These are phyloP conservation scores for Fomitopsis betulina DNA, from an alignment of 1,284 basidiomycete genomes.

Conservation along the genomic window DNA sequence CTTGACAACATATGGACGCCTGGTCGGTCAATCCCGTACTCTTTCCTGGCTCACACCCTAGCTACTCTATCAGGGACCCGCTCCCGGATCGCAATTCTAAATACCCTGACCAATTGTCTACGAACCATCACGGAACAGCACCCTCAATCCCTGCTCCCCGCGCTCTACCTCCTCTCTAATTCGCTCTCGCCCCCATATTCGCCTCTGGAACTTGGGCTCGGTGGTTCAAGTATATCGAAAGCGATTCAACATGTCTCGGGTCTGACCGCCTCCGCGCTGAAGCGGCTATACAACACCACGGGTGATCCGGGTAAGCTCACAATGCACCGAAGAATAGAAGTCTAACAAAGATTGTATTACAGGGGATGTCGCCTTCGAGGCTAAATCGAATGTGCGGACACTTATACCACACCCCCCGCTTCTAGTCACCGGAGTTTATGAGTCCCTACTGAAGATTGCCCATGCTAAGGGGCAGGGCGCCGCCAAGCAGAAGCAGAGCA, in stretches of 20 bases:
- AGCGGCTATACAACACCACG: conserved; percentile 55
- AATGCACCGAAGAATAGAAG: neutral
- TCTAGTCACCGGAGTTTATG: conserved; percentile 60
- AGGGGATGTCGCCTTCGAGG: conserved; percentile 82
- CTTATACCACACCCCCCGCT: conserved; percentile 72
- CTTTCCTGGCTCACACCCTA: conserved; percentile 77
- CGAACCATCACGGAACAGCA: conserved; percentile 69
- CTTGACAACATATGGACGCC: conserved; percentile 33
- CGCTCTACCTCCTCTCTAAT: conserved; percentile 91
- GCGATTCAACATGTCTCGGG: conserved; percentile 85
- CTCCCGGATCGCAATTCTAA: conserved; percentile 79
- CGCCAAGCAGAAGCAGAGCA: conserved; percentile 69
- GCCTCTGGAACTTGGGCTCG: conserved; percentile 73
- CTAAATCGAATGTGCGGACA: conserved; percentile 76
- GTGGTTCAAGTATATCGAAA: conserved; percentile 72
- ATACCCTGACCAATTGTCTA: conserved; percentile 78
- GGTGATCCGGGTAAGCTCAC: conserved; percentile 52
- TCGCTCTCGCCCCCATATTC: conserved; percentile 78
- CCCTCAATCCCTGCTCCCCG: conserved; percentile 65
- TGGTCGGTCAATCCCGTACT: conserved; percentile 61
- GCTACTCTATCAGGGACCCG: conserved; percentile 71
- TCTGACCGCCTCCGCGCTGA: conserved; percentile 62
- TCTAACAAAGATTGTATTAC: conserved; percentile 2
- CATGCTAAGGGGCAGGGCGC: conserved; percentile 71
- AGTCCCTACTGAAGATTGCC: conserved; percentile 61